Evolutionary conservation across 441 rosid species (phyloP).

Genomic region (Syzygium malaccense): DNA sequence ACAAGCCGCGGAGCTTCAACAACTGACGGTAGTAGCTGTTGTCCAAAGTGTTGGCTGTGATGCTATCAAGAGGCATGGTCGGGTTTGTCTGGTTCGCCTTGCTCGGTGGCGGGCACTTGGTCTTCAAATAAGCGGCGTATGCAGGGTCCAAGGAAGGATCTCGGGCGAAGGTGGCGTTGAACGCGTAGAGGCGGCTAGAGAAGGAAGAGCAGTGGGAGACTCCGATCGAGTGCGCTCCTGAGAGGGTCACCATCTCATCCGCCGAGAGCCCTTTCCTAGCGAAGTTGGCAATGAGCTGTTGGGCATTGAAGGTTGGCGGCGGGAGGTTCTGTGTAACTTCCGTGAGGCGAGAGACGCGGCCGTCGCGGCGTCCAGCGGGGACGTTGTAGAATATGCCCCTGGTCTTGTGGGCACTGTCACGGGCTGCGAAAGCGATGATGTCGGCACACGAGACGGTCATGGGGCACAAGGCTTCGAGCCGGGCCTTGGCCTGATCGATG

Average conservation of each 20-base stretch:
- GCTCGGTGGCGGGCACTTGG: neutral
- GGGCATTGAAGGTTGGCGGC: neutral
- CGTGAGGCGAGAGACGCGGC: neutral
- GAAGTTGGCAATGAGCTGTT: constrained; percentile 1
- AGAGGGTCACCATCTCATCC: constrained; percentile 14
- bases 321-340: constrained; percentile 1
- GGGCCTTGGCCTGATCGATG: constrained; percentile 3
- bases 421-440: constrained; percentile 6
- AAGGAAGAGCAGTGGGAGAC: constrained; percentile 6
- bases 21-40: neutral
- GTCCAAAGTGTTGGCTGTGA: neutral
- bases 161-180: neutral
- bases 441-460: neutral
- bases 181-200: constrained; percentile 6
- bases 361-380: neutral
- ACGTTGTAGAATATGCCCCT: neutral
- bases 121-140: neutral
- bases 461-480: neutral
- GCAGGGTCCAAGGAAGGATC: constrained; percentile 2
- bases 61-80: neutral
- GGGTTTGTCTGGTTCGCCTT: neutral
- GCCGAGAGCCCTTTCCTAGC: neutral
- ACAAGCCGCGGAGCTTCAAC: neutral
- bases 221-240: constrained; percentile 12
- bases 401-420: neutral